Base-by-base conservation (phyloP, 2,329 filamentous ascomycete genomes). In the Magnaporthiopsis incrustans region DNA sequence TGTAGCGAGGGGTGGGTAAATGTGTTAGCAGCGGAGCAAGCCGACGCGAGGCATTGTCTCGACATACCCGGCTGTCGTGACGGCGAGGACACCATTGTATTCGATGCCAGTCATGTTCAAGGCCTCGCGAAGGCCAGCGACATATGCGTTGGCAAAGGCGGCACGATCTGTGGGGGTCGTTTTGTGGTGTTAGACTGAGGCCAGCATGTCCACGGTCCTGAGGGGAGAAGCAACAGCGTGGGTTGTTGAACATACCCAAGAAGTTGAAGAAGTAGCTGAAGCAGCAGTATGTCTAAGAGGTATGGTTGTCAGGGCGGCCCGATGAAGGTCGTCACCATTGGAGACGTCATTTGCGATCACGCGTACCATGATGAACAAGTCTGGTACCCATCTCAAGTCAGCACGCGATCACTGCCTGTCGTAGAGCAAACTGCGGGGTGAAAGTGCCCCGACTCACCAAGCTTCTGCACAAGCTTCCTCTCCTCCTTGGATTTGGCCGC, bases 281-380 rank as follows among this genome's bases (percentile, higher is more conserved):
- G 69, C 85, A 88, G 72, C 85, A 87, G 69, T 87, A 87, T 0
- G 82, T 85, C 59, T 88, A 72, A 68, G 87, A 73, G 87, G 87
- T 11, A 38, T 14, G 35, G 69, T 86, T 86, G 70, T 87, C 85
- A 61, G 44, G 8, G 44, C 15, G 15, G 6, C 15, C 22, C 44
- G 44, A n/a, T 50, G 18, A 18, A n/a, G 18, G 18, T 10, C 44
- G 18, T n/a, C 15, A n/a, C 15, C 44, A 2, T n/a, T 4, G 44
- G 5, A 4, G 44, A 15, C n/a, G 44, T n/a, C 44, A 7, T 15
- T 6, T 50, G 44, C 5, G 44, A n/a, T n/a, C 6, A 7, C 44
- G 8, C 44, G 4, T 50, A 50, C 44, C 44, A 50, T 18, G n/a
- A 50, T 50, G 18, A 50, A 50, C 10, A 50, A 22, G 18, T 50